These are phyloP conservation scores for Symbiodinium natans DNA, from an alignment of 73 alveolate species.

Conservation along the genomic window DNA sequence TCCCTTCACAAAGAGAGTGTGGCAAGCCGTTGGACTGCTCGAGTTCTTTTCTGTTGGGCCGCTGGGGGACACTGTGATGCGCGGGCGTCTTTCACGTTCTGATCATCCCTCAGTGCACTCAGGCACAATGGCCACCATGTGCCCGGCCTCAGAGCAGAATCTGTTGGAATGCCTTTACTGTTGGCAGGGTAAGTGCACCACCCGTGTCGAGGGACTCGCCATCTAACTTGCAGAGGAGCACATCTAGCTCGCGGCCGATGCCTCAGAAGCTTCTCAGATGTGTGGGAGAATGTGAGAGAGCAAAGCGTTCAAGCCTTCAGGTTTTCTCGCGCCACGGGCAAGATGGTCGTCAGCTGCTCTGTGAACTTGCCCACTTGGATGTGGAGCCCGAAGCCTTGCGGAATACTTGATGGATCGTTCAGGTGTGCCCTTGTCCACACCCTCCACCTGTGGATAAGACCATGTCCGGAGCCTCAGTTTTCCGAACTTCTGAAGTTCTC, in stretches of 20 bases:
- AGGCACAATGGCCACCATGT: no score
- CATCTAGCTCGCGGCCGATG: neutral
- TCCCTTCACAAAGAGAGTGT: no score
- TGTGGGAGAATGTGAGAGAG: no score
- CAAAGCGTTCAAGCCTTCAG: no score
- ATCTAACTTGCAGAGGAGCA: slow-evolving; percentile 3
- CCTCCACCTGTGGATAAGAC: slow-evolving; percentile 83
- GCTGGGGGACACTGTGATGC: no score
- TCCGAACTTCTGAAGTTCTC: neutral
- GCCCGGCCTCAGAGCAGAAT: no score
- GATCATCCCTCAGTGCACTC: no score
- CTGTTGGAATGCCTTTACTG: no score
- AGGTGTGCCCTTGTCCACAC: slow-evolving; percentile 83
- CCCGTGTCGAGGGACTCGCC: neutral
- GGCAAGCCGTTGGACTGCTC: no score
- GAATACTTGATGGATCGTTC: neutral
- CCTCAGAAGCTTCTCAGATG: neutral
- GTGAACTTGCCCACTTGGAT: neutral
- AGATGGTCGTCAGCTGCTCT: slow-evolving; percentile 35
- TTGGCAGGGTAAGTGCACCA: no score
- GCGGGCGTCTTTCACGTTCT: no score
- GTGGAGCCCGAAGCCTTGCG: neutral
- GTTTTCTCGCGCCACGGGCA: slow-evolving; percentile 68
- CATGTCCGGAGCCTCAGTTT: neutral
- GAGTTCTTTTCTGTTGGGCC: no score